Evolutionary conservation across 768 basidiomycete genomes (phyloP).

Genomic region (Leccinellum rugosiceps): DNA sequence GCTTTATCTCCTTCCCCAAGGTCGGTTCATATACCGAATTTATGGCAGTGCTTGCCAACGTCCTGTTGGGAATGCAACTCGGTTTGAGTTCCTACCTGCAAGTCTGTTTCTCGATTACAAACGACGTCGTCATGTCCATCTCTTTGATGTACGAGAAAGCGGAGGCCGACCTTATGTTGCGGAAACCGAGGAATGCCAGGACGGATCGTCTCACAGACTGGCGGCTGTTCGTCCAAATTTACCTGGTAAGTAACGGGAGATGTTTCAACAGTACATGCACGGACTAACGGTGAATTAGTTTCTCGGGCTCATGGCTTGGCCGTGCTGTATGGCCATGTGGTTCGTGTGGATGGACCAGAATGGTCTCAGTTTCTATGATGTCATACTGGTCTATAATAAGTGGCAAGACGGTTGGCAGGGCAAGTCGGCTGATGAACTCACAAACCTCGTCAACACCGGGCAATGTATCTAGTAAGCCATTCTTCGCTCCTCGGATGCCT

Average conservation of each 20-base stretch:
- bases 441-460: constrained; percentile 36
- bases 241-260: constrained; percentile 33
- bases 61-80: constrained; percentile 58
- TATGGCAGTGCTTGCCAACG: constrained; percentile 53
- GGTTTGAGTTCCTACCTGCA: constrained; percentile 54
- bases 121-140: constrained; percentile 51
- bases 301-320: constrained; percentile 45
- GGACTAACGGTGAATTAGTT: constrained; percentile 29
- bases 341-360: constrained; percentile 38
- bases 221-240: constrained; percentile 47
- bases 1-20: constrained; percentile 14
- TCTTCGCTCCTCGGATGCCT: background rate
- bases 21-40: constrained; percentile 61
- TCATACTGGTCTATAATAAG: constrained; percentile 40
- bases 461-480: constrained; percentile 44
- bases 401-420: constrained; percentile 38
- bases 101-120: constrained; percentile 52
- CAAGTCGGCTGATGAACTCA: constrained; percentile 29
- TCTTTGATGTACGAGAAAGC: constrained; percentile 51
- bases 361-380: constrained; percentile 35
- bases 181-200: constrained; percentile 48
- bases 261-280: background rate
- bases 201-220: constrained; percentile 49
- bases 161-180: constrained; percentile 46
- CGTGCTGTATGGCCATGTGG: constrained; percentile 43